Evolutionary conservation across 805 yeast genomes (phyloP).

Genomic region (Cyberlindnera maclurae): DNA sequence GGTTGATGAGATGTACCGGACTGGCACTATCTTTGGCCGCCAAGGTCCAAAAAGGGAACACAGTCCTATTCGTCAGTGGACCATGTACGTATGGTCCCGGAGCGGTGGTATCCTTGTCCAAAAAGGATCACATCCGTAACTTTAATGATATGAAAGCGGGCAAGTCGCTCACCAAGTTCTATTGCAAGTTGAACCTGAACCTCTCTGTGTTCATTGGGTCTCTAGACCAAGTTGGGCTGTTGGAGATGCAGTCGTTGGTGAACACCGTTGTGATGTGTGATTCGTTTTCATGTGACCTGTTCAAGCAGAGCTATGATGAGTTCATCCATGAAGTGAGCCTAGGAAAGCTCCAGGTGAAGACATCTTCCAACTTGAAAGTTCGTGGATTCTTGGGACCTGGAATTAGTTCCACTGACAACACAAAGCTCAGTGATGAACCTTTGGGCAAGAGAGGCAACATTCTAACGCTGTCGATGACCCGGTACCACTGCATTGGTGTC

Average conservation of each 20-base stretch:
- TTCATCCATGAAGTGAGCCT: constrained; percentile 24
- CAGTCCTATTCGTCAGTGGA: constrained; percentile 85
- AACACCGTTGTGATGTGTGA: constrained; percentile 73
- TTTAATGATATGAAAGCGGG: constrained; percentile 91
- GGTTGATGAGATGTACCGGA: constrained; percentile 86
- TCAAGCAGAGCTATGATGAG: constrained; percentile 79
- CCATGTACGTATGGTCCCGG: constrained; percentile 95
- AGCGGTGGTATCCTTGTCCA: constrained; percentile 75
- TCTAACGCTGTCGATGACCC: constrained; percentile 71
- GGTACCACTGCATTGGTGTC: constrained; percentile 79
- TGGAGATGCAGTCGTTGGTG: constrained; percentile 80
- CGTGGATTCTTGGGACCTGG: constrained; percentile 83
- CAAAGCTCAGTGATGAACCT: constrained; percentile 84
- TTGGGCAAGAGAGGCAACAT: constrained; percentile 77
- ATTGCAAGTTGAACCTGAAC: constrained; percentile 48
- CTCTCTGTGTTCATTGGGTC: constrained; percentile 61
- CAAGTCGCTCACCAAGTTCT: constrained; percentile 69
- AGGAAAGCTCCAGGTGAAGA: constrained; percentile 78
- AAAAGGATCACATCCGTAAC: constrained; percentile 88
- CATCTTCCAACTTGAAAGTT: constrained; percentile 73
- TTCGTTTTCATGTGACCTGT: constrained; percentile 88
- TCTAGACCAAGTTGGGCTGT: constrained; percentile 89
- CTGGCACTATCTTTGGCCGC: constrained; percentile 81
- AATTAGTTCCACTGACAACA: constrained; percentile 38
- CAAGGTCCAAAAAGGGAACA: constrained; percentile 72